Base-by-base conservation (phyloP, 176 grass and related monocot species). In the Puya raimondii region DNA sequence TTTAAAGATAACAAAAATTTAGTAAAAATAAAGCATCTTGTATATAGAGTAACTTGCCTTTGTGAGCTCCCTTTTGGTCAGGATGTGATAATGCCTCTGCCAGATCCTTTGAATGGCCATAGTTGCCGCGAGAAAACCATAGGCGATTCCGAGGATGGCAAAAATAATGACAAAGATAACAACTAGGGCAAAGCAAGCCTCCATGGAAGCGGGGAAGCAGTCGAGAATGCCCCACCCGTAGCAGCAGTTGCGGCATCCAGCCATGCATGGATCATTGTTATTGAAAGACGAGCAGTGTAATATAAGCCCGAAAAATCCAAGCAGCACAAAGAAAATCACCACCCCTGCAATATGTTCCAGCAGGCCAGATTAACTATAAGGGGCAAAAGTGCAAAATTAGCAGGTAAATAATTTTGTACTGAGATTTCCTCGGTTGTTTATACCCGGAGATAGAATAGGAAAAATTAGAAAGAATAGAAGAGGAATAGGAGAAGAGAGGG, bases 51-150 rank as follows among this genome's bases (percentile, higher is more conserved):
- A 69, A 9, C 73, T 77, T 88, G 79, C 94, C 89, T 93, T 99
- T 15, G 94, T 99, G 23, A 99, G 89, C 49, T 99, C 94, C 53
- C 89, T 85, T 80, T 99, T 99, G 22, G 94, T 93, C 50, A 99
- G 78, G 76, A 93, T 91, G 77, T 99, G 89, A 84, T 99, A 99
- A 73, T 99, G 94, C 23, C 87, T 80, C 85, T 99, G 94, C 94
- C 94, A 99, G 64, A 93, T 99, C 75, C 89, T 88, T 74, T 99
- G 94, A 64, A 99, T 70, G 0, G 89, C 86, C 89, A 99, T 93
- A 11, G 89, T 93, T 27, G 89, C 84, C 4, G 89, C 94, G 2
- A 99, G 77, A 73, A 99, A 88, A 57, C 94, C 89, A 5, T 99
- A 99, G 0, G 94, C 94, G 12, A 99, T 84, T 57, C 94, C 94